Evolutionary conservation across 768 basidiomycete species (phyloP).

Genomic region (Lentinus tigrinus): DNA sequence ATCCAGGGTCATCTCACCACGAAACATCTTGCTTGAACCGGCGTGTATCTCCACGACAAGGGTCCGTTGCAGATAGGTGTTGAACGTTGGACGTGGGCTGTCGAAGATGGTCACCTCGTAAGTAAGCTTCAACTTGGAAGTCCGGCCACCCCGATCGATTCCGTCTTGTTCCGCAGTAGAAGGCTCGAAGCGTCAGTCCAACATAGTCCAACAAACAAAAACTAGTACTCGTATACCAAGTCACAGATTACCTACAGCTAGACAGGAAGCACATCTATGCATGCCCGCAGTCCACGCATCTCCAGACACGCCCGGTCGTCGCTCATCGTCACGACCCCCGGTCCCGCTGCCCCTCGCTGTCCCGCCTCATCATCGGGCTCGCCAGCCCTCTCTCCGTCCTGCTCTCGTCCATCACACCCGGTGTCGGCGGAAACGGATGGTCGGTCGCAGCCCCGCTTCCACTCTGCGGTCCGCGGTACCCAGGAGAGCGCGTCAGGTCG

Average conservation of each 20-base stretch:
- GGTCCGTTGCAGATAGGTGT: too few species aligned
- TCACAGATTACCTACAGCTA: constrained; percentile 2
- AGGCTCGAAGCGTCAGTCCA: too few species aligned
- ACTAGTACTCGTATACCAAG: neutral
- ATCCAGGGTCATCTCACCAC: too few species aligned
- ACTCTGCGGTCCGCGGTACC: constrained; percentile 6
- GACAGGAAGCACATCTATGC: neutral
- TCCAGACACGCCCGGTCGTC: neutral
- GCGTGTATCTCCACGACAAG: too few species aligned
- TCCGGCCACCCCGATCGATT: too few species aligned
- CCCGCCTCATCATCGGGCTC: constrained; percentile 59
- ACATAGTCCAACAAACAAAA: too few species aligned
- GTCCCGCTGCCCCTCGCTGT: constrained; percentile 29
- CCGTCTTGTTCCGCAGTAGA: too few species aligned
- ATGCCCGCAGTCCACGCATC: neutral
- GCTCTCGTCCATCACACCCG: constrained; percentile 43
- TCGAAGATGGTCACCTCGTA: too few species aligned
- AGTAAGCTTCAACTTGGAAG: too few species aligned
- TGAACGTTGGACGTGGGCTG: too few species aligned
- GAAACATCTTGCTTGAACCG: too few species aligned
- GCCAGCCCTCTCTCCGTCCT: constrained; percentile 61
- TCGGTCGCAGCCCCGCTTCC: constrained; percentile 36
- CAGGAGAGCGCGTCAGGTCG: constrained; percentile 24
- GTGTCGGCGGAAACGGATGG: constrained; percentile 43
- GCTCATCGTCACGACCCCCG: neutral